Conservation (phyloP, 495 filamentous ascomycete species). For the Aspergillus kassunensis region DNA sequence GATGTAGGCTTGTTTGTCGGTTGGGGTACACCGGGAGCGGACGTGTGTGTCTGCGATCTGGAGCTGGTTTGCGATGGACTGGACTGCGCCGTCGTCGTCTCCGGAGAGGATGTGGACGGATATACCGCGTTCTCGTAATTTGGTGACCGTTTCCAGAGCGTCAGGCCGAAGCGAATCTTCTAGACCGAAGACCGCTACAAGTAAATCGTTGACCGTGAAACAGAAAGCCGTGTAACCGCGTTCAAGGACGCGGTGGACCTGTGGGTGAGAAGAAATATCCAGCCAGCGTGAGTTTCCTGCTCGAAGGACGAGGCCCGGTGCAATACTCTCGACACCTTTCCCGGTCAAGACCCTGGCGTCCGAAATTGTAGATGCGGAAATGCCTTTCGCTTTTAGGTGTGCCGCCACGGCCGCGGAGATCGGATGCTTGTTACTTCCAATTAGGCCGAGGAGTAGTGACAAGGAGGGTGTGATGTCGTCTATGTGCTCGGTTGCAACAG, state of each 20-base stretch:
- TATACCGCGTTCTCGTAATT: slow-evolving; percentile 54
- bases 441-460: slow-evolving; percentile 45
- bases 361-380: slow-evolving; percentile 29
- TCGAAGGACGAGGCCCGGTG: slow-evolving; percentile 34
- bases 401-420: slow-evolving; percentile 58
- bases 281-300: slow-evolving; percentile 68
- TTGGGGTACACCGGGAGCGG: slow-evolving; percentile 50
- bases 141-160: slow-evolving; percentile 42
- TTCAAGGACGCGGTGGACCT: slow-evolving; percentile 40
- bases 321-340: slow-evolving; percentile 42
- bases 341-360: slow-evolving; percentile 50
- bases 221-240: slow-evolving; percentile 59
- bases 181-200: slow-evolving; percentile 58
- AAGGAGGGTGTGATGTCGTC: neutral
- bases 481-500: slow-evolving; percentile 27
- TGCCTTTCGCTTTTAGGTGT: slow-evolving; percentile 37
- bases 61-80: slow-evolving; percentile 47
- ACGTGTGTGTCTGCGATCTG: slow-evolving; percentile 47
- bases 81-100: slow-evolving; percentile 60
- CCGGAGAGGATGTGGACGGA: slow-evolving; percentile 64
- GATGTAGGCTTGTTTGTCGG: slow-evolving; percentile 62
- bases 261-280: slow-evolving; percentile 25
- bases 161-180: slow-evolving; percentile 57
- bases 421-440: slow-evolving; percentile 58
- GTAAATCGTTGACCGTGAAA: slow-evolving; percentile 47